These are phyloP conservation scores for Phlyctochytrium planicorne DNA, from an alignment of 192 early-diverging fungal genomes.

Conservation along the genomic window DNA sequence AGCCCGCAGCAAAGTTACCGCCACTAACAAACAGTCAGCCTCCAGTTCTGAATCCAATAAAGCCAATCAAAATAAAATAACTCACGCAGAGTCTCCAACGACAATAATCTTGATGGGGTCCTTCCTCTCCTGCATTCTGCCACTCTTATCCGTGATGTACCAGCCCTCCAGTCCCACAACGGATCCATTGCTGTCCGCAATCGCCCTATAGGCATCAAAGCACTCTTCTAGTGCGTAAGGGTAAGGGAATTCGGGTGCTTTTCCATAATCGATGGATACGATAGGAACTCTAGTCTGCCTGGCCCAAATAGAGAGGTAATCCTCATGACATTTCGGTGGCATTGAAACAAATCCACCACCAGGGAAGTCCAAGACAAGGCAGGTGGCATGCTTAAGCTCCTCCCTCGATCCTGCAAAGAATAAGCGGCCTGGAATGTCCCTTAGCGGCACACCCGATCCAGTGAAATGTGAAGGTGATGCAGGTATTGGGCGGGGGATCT, in stretches of 20 bases:
- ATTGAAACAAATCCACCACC: slow-evolving; percentile 94
- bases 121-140: slow-evolving; percentile 20
- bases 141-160: slow-evolving; percentile 30
- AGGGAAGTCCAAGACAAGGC: slow-evolving; percentile 45
- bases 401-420: slow-evolving; percentile 41
- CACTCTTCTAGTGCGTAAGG: slow-evolving; percentile 88
- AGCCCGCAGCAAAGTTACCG: slow-evolving; percentile 80
- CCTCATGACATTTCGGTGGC: slow-evolving; percentile 83
- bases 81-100: slow-evolving; percentile 91
- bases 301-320: slow-evolving; percentile 83
- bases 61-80: slow-evolving; percentile 17
- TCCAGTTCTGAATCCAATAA: too few relatives aligned
- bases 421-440: slow-evolving; percentile 37
- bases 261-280: slow-evolving; percentile 85
- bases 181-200: slow-evolving; percentile 74
- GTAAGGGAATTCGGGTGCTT: slow-evolving; percentile 95
- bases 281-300: slow-evolving; percentile 68
- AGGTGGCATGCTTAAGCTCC: slow-evolving; percentile 22
- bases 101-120: slow-evolving; percentile 72
- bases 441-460: slow-evolving; percentile 15
- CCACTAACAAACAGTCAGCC: slow-evolving; percentile 56
- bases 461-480: slow-evolving; percentile 45
- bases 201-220: slow-evolving; percentile 77
- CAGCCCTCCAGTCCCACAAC: slow-evolving; percentile 73
- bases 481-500: slow-evolving; percentile 34